Conservation (phyloP, 352 stramenopile genomes). For the Phytophthora idaei region DNA sequence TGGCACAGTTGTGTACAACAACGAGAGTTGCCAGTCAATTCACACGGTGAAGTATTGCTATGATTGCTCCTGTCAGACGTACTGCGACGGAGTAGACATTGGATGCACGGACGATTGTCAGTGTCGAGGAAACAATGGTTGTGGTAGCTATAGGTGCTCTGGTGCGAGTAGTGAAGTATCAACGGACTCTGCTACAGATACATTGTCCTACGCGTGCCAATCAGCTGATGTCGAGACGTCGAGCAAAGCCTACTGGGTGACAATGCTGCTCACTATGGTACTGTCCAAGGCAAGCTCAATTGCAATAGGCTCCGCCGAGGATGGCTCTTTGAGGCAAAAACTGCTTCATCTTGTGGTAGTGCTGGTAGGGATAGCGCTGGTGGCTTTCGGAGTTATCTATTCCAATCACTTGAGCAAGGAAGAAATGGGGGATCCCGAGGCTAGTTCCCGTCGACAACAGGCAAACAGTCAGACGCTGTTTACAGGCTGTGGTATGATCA, state of each 20-base stretch:
- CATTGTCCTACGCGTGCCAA: neutral
- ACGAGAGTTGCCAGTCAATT: slow-evolving; percentile 18
- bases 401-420: slow-evolving; percentile 8
- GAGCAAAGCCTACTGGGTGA: slow-evolving; percentile 10
- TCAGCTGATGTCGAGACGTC: slow-evolving; percentile 7
- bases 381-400: slow-evolving; percentile 18
- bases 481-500: slow-evolving; percentile 10
- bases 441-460: slow-evolving; percentile 5
- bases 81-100: neutral
- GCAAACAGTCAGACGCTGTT: slow-evolving; percentile 8
- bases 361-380: neutral
- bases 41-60: slow-evolving; percentile 2
- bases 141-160: neutral
- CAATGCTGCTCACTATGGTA: slow-evolving; percentile 12
- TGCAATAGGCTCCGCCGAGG: slow-evolving; percentile 4
- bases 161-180: neutral
- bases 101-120: slow-evolving; percentile 12
- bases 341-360: neutral
- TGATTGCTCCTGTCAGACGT: slow-evolving; percentile 4
- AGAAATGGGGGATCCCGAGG: neutral
- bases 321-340: slow-evolving; percentile 11
- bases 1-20: slow-evolving; percentile 30
- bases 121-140: slow-evolving; percentile 4
- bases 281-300: slow-evolving; percentile 6
- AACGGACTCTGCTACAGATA: neutral